phyloP scores from a whole-genome alignment of 139 green algal species.

The Chlorella sorokiniana region DNA sequence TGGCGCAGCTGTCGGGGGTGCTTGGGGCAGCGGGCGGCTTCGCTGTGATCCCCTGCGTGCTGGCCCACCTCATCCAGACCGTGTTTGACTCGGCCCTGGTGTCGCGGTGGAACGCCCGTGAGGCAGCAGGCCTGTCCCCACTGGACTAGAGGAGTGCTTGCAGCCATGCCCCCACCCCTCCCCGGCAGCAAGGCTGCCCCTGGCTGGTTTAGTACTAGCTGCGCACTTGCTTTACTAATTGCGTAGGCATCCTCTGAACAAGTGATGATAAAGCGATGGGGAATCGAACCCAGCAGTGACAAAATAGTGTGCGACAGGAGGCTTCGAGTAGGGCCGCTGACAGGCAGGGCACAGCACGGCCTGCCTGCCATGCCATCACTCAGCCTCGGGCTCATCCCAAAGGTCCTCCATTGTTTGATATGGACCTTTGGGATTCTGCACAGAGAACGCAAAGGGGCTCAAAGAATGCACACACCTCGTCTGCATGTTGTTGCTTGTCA shows the following conservation, averaged over 20 bases:
- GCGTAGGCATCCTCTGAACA: too few relatives aligned
- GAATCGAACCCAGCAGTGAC: not conserved
- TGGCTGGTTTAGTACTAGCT: not conserved
- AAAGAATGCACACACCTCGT: too few relatives aligned
- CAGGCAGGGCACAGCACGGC: too few relatives aligned
- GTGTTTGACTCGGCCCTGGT: slow-evolving; percentile 63
- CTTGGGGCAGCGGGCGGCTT: slow-evolving; percentile 42
- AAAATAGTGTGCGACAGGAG: not conserved
- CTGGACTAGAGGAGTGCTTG: not conserved
- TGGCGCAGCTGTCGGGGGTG: slow-evolving; percentile 42
- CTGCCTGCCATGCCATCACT: not conserved
- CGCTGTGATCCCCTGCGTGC: slow-evolving; percentile 61
- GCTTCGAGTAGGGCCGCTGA: too few relatives aligned
- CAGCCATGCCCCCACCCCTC: not conserved
- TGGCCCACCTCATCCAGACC: slow-evolving; percentile 62
- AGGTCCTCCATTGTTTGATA: slow-evolving; percentile 82
- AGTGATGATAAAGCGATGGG: too few relatives aligned
- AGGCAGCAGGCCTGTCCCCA: not conserved
- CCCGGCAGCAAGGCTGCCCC: not conserved
- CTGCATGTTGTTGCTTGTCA: too few relatives aligned
- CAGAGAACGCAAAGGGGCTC: not conserved
- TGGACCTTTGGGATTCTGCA: slow-evolving; percentile 59
- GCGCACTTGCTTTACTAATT: not conserved
- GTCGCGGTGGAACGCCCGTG: slow-evolving; percentile 44
- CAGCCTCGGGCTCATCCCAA: slow-evolving; percentile 76